Evolutionary conservation across 306 rosid genomes (phyloP), one percentile per base, ranked within the genome.

Genomic region (Heteromeles arbutifolia): DNA sequence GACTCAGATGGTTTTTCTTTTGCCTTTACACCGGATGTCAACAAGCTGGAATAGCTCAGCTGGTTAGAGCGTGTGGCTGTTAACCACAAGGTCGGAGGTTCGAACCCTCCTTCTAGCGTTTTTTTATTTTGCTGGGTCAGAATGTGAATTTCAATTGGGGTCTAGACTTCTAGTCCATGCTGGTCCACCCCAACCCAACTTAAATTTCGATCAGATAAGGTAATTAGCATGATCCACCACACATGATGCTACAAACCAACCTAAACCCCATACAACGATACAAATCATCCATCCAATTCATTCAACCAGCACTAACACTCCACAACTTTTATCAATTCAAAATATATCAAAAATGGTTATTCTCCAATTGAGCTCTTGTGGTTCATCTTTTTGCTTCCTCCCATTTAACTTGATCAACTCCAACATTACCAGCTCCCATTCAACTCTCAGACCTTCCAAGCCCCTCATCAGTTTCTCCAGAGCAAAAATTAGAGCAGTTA

Each of bases 31-130:
- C 0, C 0, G 2, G 0, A 2, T 0, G 0, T 6, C 25, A 44
- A 1, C 45, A 58, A 14, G 90, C 93, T 90, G 93, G 90, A 91
- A 70, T 91, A 91, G 89, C 93, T 89, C 93, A 89, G 93, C 69
- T 85, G 90, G 93, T 74, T 91, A 86, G 92, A 89, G 95, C 95
- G 91, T 87, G 88, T 89, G 92, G 92, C 93, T 89, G 92, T 87
- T 91, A 89, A 89, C 91, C 92, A 86, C 91, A 89, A 89, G 97
- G 91, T 89, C 90, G 91, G 84, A 91, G 91, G 95, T 89, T 89
- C 92, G 72, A 86, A 9, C 95, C 97, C 92, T 89, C 85, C 88
- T 71, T 91, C 90, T 89, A 87, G 97, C 94, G 90, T 0, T 0
- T 10, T 8, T 72, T 25, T 9, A n/a, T n/a, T n/a, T 56, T 41